Conservation (phyloP, 495 filamentous ascomycete species). For the Neurospora sp. region DNA sequence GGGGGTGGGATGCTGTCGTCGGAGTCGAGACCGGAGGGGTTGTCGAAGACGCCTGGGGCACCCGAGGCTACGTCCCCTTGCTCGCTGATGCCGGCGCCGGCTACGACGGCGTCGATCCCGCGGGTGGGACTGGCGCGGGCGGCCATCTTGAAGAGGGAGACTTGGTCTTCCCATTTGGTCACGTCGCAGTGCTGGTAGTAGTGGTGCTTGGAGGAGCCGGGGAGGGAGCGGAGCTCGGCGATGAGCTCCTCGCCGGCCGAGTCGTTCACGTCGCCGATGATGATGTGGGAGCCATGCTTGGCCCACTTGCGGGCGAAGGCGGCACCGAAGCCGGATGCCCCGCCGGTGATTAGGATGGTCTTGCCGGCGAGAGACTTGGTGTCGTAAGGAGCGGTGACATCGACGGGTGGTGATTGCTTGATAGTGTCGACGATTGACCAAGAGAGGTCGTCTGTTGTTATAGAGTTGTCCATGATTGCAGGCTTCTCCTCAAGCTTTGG, state of each 20-base stretch:
- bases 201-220: conserved; percentile 25
- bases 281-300: conserved; percentile 29
- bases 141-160: conserved; percentile 48
- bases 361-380: conserved; percentile 28
- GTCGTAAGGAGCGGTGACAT: conserved; percentile 28
- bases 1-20: conserved; percentile 30
- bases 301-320: conserved; percentile 38
- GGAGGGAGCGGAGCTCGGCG: conserved; percentile 24
- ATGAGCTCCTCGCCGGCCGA: conserved; percentile 26
- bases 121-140: conserved; percentile 42
- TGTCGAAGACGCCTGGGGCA: conserved; percentile 22
- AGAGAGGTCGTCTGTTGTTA: conserved; percentile 4
- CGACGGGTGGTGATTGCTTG: conserved; percentile 26
- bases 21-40: conserved; percentile 25
- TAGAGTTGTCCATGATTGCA: conserved; percentile 4
- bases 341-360: conserved; percentile 43
- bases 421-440: conserved; percentile 14
- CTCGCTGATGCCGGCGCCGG: conserved; percentile 58
- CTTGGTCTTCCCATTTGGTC: conserved; percentile 48
- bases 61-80: conserved; percentile 4
- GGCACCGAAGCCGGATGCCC: conserved; percentile 43
- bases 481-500: background rate
- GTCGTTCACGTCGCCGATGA: conserved; percentile 39
- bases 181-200: conserved; percentile 44
- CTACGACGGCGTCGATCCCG: conserved; percentile 52